phyloP scores from a whole-genome alignment of 257 asterid species.

The Solanum boliviense region DNA sequence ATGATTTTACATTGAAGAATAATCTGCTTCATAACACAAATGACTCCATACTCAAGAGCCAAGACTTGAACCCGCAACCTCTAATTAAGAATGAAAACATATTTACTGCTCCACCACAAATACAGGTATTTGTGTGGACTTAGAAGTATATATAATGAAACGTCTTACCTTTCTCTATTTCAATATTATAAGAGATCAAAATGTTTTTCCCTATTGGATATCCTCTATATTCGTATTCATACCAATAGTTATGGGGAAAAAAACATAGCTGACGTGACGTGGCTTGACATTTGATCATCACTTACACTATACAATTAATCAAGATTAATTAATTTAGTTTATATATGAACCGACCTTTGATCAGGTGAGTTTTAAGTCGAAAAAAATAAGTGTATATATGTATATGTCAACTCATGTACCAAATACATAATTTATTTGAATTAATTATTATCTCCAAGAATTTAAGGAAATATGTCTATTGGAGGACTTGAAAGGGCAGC shows the following conservation, averaged over 20 bases:
- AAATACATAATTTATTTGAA: background rate
- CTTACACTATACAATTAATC: background rate
- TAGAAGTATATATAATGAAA: background rate
- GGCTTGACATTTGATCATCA: background rate
- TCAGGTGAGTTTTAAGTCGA: background rate
- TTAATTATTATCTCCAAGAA: background rate
- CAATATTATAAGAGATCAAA: background rate
- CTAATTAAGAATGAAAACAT: background rate
- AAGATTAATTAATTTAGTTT: background rate
- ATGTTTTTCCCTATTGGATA: background rate
- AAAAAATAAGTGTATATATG: background rate
- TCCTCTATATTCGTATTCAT: background rate
- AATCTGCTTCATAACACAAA: background rate
- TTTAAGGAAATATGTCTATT: background rate
- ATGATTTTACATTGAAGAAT: background rate
- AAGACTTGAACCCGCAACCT: background rate
- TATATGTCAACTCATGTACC: background rate
- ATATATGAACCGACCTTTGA: background rate
- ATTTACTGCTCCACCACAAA: background rate
- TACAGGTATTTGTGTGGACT: background rate
- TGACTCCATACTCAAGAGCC: background rate
- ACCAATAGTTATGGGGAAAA: background rate
- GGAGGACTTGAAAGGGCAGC: background rate
- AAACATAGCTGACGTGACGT: background rate
- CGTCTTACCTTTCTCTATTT: background rate